Percentiles rank a stretch among this genome's conserved stretches.
Evolutionary conservation across 495 filamentous ascomycete species (phyloP).

Genomic region (Penicillium pulvis): DNA sequence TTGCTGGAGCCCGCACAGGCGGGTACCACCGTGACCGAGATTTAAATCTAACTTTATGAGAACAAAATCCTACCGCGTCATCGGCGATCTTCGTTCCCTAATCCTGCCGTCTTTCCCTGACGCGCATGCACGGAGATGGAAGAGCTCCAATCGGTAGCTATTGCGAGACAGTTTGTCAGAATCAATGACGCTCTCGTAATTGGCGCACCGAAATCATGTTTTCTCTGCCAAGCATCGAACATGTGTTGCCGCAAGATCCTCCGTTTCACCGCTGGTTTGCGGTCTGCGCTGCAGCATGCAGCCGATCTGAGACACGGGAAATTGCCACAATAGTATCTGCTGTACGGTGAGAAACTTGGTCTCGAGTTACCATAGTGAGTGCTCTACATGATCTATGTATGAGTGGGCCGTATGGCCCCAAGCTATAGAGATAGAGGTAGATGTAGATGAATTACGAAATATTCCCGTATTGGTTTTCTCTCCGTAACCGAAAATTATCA

Average conservation of each 20-base stretch:
- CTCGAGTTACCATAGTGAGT: not conserved
- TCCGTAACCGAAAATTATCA: not conserved
- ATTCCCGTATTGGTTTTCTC: not conserved
- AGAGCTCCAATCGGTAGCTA: not conserved
- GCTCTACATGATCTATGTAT: not conserved
- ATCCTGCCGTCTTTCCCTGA: not conserved
- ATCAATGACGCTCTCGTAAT: not conserved
- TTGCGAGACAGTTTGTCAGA: not conserved
- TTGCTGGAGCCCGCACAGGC: constrained; percentile 84
- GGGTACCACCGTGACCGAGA: constrained; percentile 64
- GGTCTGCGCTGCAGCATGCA: constrained; percentile 15
- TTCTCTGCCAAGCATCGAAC: not conserved
- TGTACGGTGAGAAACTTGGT: not conserved
- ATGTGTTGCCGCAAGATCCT: constrained; percentile 9
- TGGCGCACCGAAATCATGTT: not conserved
- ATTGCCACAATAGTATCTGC: not conserved
- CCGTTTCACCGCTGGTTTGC: constrained; percentile 24
- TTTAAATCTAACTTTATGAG: constrained; percentile 20
- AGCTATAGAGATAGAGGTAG: constrained; percentile 13
- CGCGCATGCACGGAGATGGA: not conserved
- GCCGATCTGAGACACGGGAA: constrained; percentile 3
- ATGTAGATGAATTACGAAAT: constrained; percentile 30
- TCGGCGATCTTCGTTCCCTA: not conserved
- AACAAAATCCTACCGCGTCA: constrained; percentile 4
- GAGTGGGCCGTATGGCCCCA: not conserved